Base-by-base conservation (phyloP, 768 basidiomycete genomes). In the Rhizopogon sp. region DNA sequence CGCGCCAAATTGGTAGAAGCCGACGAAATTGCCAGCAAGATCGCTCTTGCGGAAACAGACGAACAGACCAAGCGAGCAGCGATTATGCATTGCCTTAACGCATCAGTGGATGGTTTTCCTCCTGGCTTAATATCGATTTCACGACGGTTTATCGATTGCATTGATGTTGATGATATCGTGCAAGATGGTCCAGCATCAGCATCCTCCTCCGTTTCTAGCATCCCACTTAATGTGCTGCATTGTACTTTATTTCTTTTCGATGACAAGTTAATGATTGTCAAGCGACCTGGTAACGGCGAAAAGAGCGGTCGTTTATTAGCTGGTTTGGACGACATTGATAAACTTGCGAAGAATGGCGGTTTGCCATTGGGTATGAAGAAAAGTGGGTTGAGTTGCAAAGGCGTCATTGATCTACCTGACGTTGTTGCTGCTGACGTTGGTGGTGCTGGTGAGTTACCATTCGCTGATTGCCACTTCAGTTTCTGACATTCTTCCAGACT, bases 181-280 rank as follows among this genome's bases (percentile, higher is more conserved):
- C 69, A 77, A 25, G 87, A 87, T 52, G 68, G 75, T 3, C 62
- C 63, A 4, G 53, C 58, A 1, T 72, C 74, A 28, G 60, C 75
- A 28, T 78, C 81, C 49, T 77, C 79, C 16, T 70, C 67, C 8
- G 63, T 77, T 35, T 72, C 75, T 11, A 76, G 73, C 51, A 62
- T 70, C 6, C 70, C 76, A 2, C 63, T 71, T 1, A 78, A 73
- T 2, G 74, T 79, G 1, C 78, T 96, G 16, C 88, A 92, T 64
- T 95, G 90, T 69, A 91, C 90, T 2, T 73, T 99, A 29, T 90
- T 98, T 68, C 77, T 99, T 44, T 98, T 99, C 66, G 90, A 94
- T 58, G 96, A 99, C 72, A 92, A 92, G 64, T 75, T 99, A 20
- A 79, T 98, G 67, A 84, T 99, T 57, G 89, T 86, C 45, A 98